Conservation (phyloP, 805 yeast genomes). For the Torulaspora gathmanii region DNA sequence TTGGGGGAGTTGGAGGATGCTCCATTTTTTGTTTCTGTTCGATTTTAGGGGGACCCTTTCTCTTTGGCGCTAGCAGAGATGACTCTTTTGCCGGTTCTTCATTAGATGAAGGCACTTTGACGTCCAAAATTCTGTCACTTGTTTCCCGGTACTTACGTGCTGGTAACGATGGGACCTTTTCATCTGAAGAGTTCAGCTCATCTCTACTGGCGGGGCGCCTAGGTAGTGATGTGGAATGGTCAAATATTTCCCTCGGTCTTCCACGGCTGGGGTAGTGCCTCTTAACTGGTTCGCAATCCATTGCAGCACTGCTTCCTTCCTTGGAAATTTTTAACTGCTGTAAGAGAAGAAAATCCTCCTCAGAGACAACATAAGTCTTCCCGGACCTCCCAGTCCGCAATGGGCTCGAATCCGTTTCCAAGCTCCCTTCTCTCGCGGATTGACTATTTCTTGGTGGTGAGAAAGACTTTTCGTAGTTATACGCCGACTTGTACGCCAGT, state of each 20-base stretch:
- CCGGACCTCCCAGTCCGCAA: background rate
- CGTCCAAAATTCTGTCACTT: background rate
- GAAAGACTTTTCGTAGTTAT: constrained; percentile 31
- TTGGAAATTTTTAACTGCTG: constrained; percentile 19
- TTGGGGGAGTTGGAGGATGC: constrained; percentile 16
- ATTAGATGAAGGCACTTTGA: background rate
- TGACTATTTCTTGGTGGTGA: constrained; percentile 23
- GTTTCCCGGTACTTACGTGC: constrained; percentile 1
- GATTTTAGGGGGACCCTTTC: background rate
- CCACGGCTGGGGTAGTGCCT: constrained; percentile 26
- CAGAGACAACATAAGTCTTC: constrained; percentile 23
- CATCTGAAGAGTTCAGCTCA: background rate
- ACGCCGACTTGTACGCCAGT: constrained; percentile 30
- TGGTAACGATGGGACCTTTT: constrained; percentile 1
- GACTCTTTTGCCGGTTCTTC: background rate
- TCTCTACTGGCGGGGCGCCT: constrained; percentile 3
- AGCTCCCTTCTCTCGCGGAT: constrained; percentile 6
- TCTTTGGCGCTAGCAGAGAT: background rate
- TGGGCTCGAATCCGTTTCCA: constrained; percentile 1
- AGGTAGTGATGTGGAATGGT: constrained; percentile 4
- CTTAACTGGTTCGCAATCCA: background rate
- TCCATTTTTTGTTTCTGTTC: background rate
- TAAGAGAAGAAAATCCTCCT: constrained; percentile 30
- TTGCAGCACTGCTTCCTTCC: background rate
- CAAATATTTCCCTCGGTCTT: constrained; percentile 18